phyloP scores from a whole-genome alignment of 2,329 filamentous ascomycete species.

The Cyclaneusma minus region DNA sequence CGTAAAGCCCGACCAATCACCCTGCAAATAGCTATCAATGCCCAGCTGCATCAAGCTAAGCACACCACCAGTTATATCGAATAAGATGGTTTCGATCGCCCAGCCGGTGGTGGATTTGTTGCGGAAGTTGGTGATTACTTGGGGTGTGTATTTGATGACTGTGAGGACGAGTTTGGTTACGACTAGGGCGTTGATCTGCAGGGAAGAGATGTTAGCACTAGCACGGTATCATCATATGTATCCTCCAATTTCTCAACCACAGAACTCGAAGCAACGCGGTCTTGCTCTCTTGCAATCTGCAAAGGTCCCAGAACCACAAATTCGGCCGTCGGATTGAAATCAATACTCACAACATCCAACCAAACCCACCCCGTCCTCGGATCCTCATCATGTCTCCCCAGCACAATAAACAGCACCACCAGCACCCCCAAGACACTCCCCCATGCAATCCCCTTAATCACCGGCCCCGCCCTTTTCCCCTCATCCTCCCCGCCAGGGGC shows the following conservation, averaged over 20 bases:
- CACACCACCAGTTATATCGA: constrained; percentile 70
- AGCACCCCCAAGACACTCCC: constrained; percentile 45
- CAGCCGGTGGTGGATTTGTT: constrained; percentile 78
- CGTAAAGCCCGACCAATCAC: constrained; percentile 79
- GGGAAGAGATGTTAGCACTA: constrained; percentile 15
- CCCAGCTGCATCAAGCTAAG: constrained; percentile 69
- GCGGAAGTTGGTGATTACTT: constrained; percentile 68
- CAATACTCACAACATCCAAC: constrained; percentile 36
- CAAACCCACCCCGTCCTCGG: constrained; percentile 37
- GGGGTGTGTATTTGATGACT: constrained; percentile 83
- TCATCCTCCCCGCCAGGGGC: constrained; percentile 27
- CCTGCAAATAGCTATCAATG: constrained; percentile 71
- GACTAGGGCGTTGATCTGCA: constrained; percentile 46
- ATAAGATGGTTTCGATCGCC: constrained; percentile 70
- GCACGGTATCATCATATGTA: constrained; percentile 11
- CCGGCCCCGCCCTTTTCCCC: constrained; percentile 38
- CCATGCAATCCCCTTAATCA: constrained; percentile 53
- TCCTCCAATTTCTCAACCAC: constrained; percentile 2
- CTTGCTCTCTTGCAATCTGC: background rate
- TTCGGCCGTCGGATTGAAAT: background rate
- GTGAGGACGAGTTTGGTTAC: constrained; percentile 86
- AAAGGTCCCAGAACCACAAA: background rate
- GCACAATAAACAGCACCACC: constrained; percentile 30
- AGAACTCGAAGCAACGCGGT: constrained; percentile 1
- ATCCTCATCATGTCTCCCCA: constrained; percentile 20